Evolutionary conservation across 176 grass and related monocot species (phyloP).

Genomic region (Musa acuminata): DNA sequence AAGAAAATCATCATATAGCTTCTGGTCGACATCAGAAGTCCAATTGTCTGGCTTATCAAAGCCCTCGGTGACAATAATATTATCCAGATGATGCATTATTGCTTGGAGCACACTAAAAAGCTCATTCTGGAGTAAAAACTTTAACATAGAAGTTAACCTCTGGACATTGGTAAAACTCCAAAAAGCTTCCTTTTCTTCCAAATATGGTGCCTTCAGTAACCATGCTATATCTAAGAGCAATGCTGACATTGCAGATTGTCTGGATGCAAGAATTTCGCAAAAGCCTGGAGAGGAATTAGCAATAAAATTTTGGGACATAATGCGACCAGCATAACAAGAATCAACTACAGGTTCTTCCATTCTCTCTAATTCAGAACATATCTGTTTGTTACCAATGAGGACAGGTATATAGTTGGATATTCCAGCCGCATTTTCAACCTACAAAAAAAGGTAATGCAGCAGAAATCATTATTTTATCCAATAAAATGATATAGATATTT

Average conservation of each 20-base stretch:
- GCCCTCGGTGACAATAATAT: conserved; percentile 35
- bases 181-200: conserved; percentile 41
- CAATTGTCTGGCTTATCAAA: conserved; percentile 51
- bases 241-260: conserved; percentile 48
- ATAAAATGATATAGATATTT: not conserved
- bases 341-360: conserved; percentile 43
- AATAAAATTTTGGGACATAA: conserved; percentile 17
- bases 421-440: conserved; percentile 87
- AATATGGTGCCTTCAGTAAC: conserved; percentile 53
- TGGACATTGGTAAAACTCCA: conserved; percentile 53
- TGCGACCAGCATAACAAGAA: conserved; percentile 10
- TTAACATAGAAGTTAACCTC: conserved; percentile 55
- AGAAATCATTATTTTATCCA: not conserved
- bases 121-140: conserved; percentile 54
- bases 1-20: conserved; percentile 43
- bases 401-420: conserved; percentile 96
- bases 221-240: conserved; percentile 86
- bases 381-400: conserved; percentile 62
- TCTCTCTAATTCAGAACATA: conserved; percentile 69
- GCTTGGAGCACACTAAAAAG: conserved; percentile 59
- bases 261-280: conserved; percentile 21
- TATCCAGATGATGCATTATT: conserved; percentile 51
- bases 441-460: conserved; percentile 19
- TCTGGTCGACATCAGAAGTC: conserved; percentile 46
- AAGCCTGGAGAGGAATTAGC: conserved; percentile 16